These are phyloP conservation scores for Pugionium cornutum DNA, from an alignment of 345 rosid genomes.

Conservation along the genomic window DNA sequence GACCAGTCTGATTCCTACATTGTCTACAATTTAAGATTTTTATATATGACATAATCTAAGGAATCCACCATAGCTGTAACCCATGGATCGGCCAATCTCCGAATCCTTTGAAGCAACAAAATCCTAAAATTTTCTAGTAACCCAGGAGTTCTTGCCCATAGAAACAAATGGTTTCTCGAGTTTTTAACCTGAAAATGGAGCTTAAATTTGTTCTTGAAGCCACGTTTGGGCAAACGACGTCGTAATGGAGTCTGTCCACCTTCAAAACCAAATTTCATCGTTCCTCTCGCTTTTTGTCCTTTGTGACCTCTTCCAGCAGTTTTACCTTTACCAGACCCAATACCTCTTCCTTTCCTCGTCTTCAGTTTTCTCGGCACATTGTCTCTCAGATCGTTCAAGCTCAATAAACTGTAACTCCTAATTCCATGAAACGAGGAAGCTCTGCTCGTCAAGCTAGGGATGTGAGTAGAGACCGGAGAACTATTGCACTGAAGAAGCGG, in stretches of 20 bases:
- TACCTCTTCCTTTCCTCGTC: slow-evolving; percentile 96
- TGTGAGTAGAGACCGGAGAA: slow-evolving; percentile 29
- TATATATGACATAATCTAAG: too few relatives aligned
- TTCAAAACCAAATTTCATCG: slow-evolving; percentile 86
- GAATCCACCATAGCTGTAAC: too few relatives aligned
- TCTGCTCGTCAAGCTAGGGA: slow-evolving; percentile 20
- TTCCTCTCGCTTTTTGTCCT: slow-evolving; percentile 91
- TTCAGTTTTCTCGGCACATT: slow-evolving; percentile 87
- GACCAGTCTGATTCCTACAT: too few relatives aligned
- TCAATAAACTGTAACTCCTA: slow-evolving; percentile 66
- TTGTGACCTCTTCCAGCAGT: slow-evolving; percentile 98
- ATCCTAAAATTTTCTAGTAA: too few relatives aligned
- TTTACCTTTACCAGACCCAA: slow-evolving; percentile 96
- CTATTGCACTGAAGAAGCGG: slow-evolving; percentile 27
- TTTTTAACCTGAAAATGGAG: slow-evolving; percentile 76
- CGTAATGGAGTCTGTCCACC: slow-evolving; percentile 98
- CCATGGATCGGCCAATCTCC: too few relatives aligned
- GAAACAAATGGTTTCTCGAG: not conserved
- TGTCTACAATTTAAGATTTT: too few relatives aligned
- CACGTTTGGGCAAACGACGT: slow-evolving; percentile 87
- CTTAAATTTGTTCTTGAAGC: slow-evolving; percentile 85
- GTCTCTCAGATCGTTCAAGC: slow-evolving; percentile 84
- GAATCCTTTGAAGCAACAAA: too few relatives aligned
- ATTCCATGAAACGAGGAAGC: slow-evolving; percentile 43
- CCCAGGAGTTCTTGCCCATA: not conserved